Base-by-base conservation (phyloP, 129 eudicot species). In the Erigeron canadensis region DNA sequence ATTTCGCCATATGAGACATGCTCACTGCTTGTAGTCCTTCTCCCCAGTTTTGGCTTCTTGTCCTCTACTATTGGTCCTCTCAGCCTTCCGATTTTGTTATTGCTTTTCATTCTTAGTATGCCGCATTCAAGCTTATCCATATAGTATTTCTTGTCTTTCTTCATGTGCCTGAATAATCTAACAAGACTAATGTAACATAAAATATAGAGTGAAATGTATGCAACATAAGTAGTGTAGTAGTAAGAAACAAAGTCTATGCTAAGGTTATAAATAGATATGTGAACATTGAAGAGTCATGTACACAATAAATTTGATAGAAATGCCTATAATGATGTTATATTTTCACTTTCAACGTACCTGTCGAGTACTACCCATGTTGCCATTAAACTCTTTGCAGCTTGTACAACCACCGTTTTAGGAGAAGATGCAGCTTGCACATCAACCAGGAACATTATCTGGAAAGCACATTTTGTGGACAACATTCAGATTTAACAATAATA, bases 131-230 rank as follows among this genome's bases (percentile, higher is more conserved):
- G 83, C 59, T 79, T 85, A 70, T 87, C 86, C 85, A 90, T 67
- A 23, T 85, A 90, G 86, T 83, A 87, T 55, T 65, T 82, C 72
- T 68, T 85, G 64, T 90, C 89, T 77, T 85, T 90, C 84, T 90
- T 90, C 96, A 90, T 83, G 74, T 84, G 87, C 79, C 96, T 87
- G 69, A 68, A 17, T 43, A 71, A 68, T 41, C 62, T 28, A 45
- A 65, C 15, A 48, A 40, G 28, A 69, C 70, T 46, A n/a, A 9
- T 7, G 15, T 46, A 62, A 17, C 7, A 50, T 10, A 50, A 10
- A 8, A 64, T n/a, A 65, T 65, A 18, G 0, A 18, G 53, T 41
- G 50, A 41, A 63, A n/a, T 16, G 7, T n/a, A 63, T 63, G 50
- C 45, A 63, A 55, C 50, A 45, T 45, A 6, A 53, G 4, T n/a